Evolutionary conservation across 495 filamentous ascomycete genomes (phyloP).

Genomic region (Neurospora pannonica): DNA sequence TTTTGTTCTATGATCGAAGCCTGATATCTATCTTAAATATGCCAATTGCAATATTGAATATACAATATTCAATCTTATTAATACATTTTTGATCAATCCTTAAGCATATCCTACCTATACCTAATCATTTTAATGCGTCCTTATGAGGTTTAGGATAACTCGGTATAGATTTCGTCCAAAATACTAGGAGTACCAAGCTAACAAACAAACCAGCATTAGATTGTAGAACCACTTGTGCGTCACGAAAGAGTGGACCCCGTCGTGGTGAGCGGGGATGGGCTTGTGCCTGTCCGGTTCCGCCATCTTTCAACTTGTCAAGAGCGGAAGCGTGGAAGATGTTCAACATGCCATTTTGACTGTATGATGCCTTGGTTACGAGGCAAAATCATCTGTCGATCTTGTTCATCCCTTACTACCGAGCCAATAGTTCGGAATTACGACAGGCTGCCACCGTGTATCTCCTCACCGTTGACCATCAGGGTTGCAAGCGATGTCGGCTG

Average conservation of each 20-base stretch:
- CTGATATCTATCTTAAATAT: too few relatives aligned
- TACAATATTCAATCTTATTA: too few relatives aligned
- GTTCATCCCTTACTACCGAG: background rate
- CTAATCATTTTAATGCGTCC: too few relatives aligned
- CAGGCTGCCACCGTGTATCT: background rate
- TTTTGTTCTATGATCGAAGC: too few relatives aligned
- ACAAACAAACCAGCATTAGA: too few relatives aligned
- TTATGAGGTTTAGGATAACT: too few relatives aligned
- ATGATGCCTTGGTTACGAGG: background rate
- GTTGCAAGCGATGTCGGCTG: background rate
- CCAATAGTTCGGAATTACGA: background rate
- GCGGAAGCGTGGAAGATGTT: background rate
- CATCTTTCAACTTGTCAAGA: background rate
- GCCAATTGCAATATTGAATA: too few relatives aligned
- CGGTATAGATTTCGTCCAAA: too few relatives aligned
- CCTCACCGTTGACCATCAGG: background rate
- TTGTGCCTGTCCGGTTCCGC: background rate
- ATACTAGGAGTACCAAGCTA: too few relatives aligned
- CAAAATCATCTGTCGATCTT: background rate
- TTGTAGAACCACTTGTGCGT: slow-evolving; percentile 4
- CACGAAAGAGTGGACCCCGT: background rate
- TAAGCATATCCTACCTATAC: too few relatives aligned
- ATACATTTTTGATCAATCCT: too few relatives aligned
- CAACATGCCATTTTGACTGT: background rate
- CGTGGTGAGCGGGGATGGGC: background rate